Conservation (phyloP, 2,329 filamentous ascomycete species). For the Microthyrium microscopicum region DNA sequence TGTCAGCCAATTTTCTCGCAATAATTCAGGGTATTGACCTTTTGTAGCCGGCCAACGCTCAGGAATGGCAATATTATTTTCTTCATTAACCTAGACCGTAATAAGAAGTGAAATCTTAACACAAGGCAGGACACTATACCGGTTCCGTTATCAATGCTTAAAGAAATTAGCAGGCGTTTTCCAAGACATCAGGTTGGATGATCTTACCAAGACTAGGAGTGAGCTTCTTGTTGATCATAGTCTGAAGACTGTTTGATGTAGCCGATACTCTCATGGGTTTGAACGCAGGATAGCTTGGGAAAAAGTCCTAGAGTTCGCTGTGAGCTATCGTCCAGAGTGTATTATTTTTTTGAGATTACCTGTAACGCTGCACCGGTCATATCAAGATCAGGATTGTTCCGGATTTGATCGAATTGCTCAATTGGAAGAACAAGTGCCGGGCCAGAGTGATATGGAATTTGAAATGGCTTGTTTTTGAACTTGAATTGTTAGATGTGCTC, state of each 20-base stretch:
- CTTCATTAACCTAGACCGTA: constrained; percentile 1
- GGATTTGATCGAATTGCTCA: not conserved
- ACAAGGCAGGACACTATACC: too few species aligned
- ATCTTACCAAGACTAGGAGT: not conserved
- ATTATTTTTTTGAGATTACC: too few species aligned
- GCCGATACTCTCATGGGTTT: not conserved
- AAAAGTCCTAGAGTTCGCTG: too few species aligned
- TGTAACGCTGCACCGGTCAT: not conserved
- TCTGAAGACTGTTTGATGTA: not conserved
- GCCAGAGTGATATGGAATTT: not conserved
- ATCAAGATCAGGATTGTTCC: not conserved
- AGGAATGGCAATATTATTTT: not conserved
- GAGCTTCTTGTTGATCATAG: constrained; percentile 1
- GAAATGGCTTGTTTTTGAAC: not conserved
- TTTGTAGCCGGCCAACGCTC: not conserved
- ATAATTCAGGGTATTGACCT: too few species aligned
- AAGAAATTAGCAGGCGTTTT: too few species aligned
- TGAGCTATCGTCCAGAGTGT: too few species aligned
- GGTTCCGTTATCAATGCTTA: too few species aligned
- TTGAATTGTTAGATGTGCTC: too few species aligned
- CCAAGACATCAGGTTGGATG: too few species aligned
- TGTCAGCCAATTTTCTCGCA: too few species aligned
- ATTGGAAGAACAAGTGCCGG: not conserved
- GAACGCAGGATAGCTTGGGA: constrained; percentile 1
- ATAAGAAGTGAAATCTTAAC: too few species aligned